Percentiles rank a stretch among this genome's conserved stretches.
Evolutionary conservation across 352 stramenopile species (phyloP).

Genomic region (Globisporangium heterothallicum): DNA sequence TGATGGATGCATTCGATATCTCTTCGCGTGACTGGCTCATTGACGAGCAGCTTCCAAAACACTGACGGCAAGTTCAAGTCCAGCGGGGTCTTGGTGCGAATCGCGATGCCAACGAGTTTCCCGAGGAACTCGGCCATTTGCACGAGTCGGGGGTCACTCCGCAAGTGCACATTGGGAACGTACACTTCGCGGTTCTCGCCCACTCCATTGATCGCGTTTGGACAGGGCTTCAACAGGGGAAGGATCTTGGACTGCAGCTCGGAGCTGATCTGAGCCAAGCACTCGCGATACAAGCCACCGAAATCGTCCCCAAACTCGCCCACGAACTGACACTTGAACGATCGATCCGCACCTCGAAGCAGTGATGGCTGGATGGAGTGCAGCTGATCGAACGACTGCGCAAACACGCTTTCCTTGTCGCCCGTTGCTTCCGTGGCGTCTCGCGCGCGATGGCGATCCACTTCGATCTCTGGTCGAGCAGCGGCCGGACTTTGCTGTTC

Average conservation of each 20-base stretch:
- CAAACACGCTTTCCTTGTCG: slow-evolving; percentile 75
- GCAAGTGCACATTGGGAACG: slow-evolving; percentile 66
- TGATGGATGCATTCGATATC: slow-evolving; percentile 86
- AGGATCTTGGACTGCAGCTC: slow-evolving; percentile 84
- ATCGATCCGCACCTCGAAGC: slow-evolving; percentile 73
- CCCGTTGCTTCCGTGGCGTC: slow-evolving; percentile 55
- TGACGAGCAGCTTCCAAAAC: slow-evolving; percentile 92
- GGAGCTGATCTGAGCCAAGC: slow-evolving; percentile 81
- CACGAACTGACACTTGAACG: slow-evolving; percentile 91
- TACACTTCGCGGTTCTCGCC: slow-evolving; percentile 89
- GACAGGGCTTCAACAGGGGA: slow-evolving; percentile 81
- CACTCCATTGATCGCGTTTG: slow-evolving; percentile 79
- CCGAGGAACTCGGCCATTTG: slow-evolving; percentile 93
- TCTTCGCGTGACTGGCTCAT: slow-evolving; percentile 57
- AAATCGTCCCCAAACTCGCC: slow-evolving; percentile 90
- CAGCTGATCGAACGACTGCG: slow-evolving; percentile 82
- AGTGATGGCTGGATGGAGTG: slow-evolving; percentile 82
- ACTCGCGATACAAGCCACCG: slow-evolving; percentile 87
- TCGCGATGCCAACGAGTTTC: slow-evolving; percentile 91
- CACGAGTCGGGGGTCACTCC: slow-evolving; percentile 40
- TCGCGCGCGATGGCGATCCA: slow-evolving; percentile 74
- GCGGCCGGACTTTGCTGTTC: slow-evolving; percentile 80
- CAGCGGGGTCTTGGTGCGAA: slow-evolving; percentile 91
- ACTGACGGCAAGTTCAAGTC: slow-evolving; percentile 88
- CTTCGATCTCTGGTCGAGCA: slow-evolving; percentile 76